Evolutionary conservation across 768 basidiomycete genomes (phyloP).

Genomic region (Pleurotus tuoliensis): DNA sequence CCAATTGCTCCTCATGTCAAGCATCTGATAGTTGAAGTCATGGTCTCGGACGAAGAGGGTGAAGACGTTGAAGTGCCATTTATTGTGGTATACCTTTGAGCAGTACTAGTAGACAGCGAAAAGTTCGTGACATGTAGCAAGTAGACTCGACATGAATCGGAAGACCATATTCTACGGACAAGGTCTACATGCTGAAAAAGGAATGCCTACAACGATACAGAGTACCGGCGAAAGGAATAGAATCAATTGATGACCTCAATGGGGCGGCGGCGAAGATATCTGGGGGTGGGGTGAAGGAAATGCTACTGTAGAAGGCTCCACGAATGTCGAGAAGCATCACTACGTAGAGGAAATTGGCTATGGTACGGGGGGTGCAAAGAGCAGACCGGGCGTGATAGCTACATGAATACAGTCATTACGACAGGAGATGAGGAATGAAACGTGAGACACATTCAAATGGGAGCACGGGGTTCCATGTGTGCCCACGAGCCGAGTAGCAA

Average conservation of each 20-base stretch:
- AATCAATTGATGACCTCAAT: conserved; percentile 12
- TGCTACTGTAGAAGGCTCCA: no score
- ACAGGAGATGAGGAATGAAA: background rate
- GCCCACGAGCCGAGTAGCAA: conserved; percentile 1
- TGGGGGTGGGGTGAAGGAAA: conserved; percentile 8
- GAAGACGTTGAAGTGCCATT: conserved; percentile 87
- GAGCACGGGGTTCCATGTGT: background rate
- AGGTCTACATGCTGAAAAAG: no score
- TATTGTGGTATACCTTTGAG: conserved; percentile 3
- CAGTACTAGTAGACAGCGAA: conserved; percentile 8
- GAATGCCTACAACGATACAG: no score
- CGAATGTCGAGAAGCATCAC: conserved; percentile 18
- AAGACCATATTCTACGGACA: no score
- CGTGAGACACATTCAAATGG: conserved; percentile 1
- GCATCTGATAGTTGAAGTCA: conserved; percentile 88
- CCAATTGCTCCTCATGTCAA: conserved; percentile 79
- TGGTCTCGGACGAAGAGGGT: conserved; percentile 87
- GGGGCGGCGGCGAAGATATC: conserved; percentile 11
- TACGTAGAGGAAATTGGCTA: conserved; percentile 15
- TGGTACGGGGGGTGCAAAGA: conserved; percentile 9
- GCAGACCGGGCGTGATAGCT: background rate
- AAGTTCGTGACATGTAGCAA: conserved; percentile 14
- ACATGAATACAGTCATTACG: conserved; percentile 8
- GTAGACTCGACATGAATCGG: background rate
- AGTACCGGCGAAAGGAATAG: no score